phyloP scores from a whole-genome alignment of 305 asterid genomes.

The Fraxinus latifolia region DNA sequence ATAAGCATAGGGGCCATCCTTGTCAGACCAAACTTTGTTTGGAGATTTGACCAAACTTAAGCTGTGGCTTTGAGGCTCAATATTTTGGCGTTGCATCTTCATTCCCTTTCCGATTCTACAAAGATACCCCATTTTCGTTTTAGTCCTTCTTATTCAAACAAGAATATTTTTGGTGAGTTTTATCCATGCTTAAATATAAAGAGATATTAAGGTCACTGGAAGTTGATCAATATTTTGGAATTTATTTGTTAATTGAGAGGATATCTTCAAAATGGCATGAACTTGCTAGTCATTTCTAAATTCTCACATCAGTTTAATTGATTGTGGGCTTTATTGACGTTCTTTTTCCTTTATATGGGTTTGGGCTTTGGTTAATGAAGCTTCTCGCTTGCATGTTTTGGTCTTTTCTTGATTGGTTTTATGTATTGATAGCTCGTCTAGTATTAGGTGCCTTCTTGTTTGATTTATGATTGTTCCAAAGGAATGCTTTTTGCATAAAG shows the following conservation, averaged over 20 bases:
- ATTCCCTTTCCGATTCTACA: not conserved
- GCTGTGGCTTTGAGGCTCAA: not conserved
- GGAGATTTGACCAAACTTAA: conserved; percentile 16
- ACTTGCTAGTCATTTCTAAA: conserved; percentile 9
- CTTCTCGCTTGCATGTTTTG: conserved; percentile 1
- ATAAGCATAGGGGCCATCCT: not conserved
- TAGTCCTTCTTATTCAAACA: not conserved
- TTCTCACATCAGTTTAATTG: conserved; percentile 18
- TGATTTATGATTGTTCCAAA: not conserved
- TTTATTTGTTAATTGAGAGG: not conserved
- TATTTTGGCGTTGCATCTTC: not conserved
- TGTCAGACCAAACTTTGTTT: not conserved
- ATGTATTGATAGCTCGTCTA: not conserved
- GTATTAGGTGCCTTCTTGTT: conserved; percentile 6
- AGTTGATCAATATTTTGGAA: not conserved
- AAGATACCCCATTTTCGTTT: not conserved
- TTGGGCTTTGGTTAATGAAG: not conserved
- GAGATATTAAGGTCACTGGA: not conserved
- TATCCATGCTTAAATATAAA: not conserved
- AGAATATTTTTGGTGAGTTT: not conserved
- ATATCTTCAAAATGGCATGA: not conserved
- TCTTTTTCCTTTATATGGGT: not conserved
- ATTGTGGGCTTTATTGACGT: not conserved
- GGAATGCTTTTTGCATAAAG: not conserved
- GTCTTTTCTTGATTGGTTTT: conserved; percentile 7